Evolutionary conservation across 164 flowering plant genomes (phyloP), one percentile per base, ranked within the genome.

Genomic region (Taxillus chinensis): DNA sequence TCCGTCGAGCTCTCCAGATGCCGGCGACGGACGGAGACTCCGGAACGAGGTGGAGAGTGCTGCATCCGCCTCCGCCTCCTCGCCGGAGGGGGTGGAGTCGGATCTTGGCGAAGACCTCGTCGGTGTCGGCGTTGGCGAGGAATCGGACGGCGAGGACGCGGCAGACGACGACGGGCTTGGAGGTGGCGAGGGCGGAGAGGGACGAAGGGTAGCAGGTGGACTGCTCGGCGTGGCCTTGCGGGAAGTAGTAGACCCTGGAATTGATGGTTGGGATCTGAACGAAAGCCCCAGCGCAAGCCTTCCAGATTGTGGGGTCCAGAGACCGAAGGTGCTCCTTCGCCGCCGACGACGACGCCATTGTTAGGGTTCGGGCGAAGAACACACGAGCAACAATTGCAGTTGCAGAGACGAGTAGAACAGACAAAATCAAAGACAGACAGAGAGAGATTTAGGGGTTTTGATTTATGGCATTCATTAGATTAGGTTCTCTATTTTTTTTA

Each of bases 161-260:
- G 59, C 87, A 84, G 16, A 40, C 78, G 9, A 82, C 40, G 12
- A 14, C 13, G 0, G 83, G 78, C 7, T 7, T 69, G 39, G 62
- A 51, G n/a, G 16, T 59, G 17, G 37, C 72, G 15, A 51, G 41
- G 12, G 67, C 17, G 5, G 78, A 64, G 53, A 74, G 69, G 2
- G 60, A 3, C 2, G 64, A 52, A 2, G 69, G 63, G 10, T 69
- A 40, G 0, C 76, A 38, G 0, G 71, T 63, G 12, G 77, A 61
- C 13, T 82, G 87, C 68, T 87, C 92, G 3, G 78, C 54, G 62
- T 86, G 95, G 8, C 97, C 97, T 38, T 87, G 80, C 0, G 89
- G 92, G 73, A 90, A 87, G 75, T 90, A 90, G 65, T 83, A 90
- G 58, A 86, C 97, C 74, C 69, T 53, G 58, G 91, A 78, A 56